Evolutionary conservation across 345 rosid species (phyloP).

Genomic region (Limnanthes douglasii): DNA sequence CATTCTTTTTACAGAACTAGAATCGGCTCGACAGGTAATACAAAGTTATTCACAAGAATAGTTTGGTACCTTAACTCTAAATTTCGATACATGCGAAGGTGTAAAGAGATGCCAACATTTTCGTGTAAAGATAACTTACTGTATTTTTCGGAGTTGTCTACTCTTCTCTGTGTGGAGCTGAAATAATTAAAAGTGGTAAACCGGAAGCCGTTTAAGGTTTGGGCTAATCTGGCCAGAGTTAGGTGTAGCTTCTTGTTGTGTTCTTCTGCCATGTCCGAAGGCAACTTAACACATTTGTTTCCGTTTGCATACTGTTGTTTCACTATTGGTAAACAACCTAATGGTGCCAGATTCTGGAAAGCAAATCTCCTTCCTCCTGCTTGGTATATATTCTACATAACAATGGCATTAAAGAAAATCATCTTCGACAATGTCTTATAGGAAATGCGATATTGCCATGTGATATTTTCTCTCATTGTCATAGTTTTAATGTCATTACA

Average conservation of each 20-base stretch:
- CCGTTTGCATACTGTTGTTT: neutral
- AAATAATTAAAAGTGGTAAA: conserved; percentile 13
- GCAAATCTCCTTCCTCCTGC: conserved; percentile 18
- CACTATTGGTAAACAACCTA: conserved; percentile 14
- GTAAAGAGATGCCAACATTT: neutral
- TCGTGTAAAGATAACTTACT: conserved; percentile 4
- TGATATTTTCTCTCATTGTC: too few species aligned
- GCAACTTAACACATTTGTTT: neutral
- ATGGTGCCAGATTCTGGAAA: conserved; percentile 10
- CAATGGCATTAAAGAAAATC: neutral
- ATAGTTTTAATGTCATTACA: too few species aligned
- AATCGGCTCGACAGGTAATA: too few species aligned
- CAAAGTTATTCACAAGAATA: too few species aligned
- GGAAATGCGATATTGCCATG: neutral
- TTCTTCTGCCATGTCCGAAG: conserved; percentile 4
- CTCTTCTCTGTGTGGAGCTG: conserved; percentile 1
- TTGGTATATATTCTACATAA: conserved; percentile 6
- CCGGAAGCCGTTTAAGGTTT: conserved; percentile 6
- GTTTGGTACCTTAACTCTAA: too few species aligned
- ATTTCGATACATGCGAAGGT: neutral
- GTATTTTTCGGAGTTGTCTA: neutral
- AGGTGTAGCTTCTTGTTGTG: conserved; percentile 9
- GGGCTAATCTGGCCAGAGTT: neutral
- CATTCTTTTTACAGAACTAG: too few species aligned
- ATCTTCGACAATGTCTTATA: neutral